Conservation (phyloP, 352 stramenopile species). For the Globisporangium nodosum region DNA sequence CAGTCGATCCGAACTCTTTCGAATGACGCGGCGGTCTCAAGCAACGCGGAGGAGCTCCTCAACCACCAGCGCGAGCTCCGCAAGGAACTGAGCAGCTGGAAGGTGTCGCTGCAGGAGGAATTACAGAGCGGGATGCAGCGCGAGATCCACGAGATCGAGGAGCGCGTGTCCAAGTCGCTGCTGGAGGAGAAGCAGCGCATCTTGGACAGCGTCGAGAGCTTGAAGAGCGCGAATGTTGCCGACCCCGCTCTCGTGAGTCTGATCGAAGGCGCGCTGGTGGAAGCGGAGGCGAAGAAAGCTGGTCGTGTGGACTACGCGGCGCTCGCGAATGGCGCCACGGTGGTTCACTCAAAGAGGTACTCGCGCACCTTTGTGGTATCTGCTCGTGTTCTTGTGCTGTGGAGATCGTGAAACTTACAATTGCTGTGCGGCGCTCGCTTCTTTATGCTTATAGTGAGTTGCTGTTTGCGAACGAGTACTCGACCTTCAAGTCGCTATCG, state of each 20-base stretch:
- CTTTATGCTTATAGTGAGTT: conserved; percentile 39
- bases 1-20: conserved; percentile 13
- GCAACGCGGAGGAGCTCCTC: neutral
- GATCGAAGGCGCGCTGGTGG: conserved; percentile 31
- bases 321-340: conserved; percentile 53
- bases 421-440: neutral
- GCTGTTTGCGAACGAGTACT: conserved; percentile 26
- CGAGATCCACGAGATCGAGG: conserved; percentile 51
- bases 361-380: neutral
- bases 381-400: neutral
- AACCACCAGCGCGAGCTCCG: conserved; percentile 17
- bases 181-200: conserved; percentile 53
- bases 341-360: conserved; percentile 58
- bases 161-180: conserved; percentile 52
- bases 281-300: conserved; percentile 38
- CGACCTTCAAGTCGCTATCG: conserved; percentile 23
- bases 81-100: conserved; percentile 25
- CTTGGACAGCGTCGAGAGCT: conserved; percentile 40
- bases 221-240: conserved; percentile 43
- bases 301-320: conserved; percentile 60
- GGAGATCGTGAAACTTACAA: neutral
- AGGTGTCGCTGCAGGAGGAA: conserved; percentile 19
- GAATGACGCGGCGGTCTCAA: conserved; percentile 1
- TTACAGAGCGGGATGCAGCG: conserved; percentile 39
- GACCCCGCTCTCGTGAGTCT: conserved; percentile 55